Conservation (phyloP, 257 asterid genomes). For the Solanum pimpinellifolium region DNA sequence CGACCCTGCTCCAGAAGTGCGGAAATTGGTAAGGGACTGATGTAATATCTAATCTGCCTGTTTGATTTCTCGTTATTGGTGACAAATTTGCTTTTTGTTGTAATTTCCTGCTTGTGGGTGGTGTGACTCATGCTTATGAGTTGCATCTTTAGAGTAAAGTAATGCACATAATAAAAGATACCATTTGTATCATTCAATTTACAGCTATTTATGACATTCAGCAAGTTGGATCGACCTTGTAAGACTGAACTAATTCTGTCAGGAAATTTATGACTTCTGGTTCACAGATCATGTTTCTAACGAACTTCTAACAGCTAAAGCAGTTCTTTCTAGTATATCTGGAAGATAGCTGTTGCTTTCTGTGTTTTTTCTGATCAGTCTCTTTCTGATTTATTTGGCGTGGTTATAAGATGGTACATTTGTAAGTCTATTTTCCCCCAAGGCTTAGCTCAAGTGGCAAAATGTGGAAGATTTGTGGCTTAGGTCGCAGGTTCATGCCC, state of each 20-base stretch:
- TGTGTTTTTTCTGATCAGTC: neutral
- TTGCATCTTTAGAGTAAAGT: neutral
- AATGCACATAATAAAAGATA: neutral
- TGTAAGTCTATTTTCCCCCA: neutral
- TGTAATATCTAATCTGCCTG: neutral
- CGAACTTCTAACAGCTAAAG: neutral
- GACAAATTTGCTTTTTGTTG: neutral
- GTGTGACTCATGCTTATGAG: neutral
- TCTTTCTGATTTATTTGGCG: neutral
- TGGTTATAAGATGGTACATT: neutral
- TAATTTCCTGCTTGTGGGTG: neutral
- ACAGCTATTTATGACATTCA: neutral
- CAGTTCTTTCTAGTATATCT: neutral
- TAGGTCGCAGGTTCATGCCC: neutral
- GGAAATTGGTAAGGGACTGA: constrained; percentile 67
- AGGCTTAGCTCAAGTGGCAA: neutral
- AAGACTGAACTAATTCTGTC: neutral
- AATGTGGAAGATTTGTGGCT: neutral
- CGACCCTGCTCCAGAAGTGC: constrained; percentile 73
- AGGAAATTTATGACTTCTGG: neutral
- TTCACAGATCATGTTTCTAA: neutral
- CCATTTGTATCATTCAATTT: neutral
- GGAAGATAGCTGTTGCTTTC: neutral
- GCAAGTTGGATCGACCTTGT: neutral
- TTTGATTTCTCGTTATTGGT: neutral